Evolutionary conservation across 345 rosid species (phyloP), one percentile per base, ranked within the genome.

Genomic region (Fremontodendron californicum): DNA sequence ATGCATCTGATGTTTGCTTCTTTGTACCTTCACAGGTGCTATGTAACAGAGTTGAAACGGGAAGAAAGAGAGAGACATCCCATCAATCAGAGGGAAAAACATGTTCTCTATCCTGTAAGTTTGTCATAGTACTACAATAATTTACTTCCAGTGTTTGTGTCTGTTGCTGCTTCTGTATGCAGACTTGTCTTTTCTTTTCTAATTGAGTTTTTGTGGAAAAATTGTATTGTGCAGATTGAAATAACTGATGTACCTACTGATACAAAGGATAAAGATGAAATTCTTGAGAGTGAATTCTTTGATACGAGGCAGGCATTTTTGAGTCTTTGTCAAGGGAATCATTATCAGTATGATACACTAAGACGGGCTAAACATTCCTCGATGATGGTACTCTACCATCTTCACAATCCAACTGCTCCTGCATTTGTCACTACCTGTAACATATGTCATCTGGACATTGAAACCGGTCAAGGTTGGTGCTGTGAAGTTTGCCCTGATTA

Each of bases 311-410:
- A 96, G 81, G 97, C 98, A 75, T 96, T 96, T 83, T 85, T 96
- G 83, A 96, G 98, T 89, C 94, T 96, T 52, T 96, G 99, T 84
- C 97, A 96, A 84, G 99, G 97, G 76, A 96, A 96, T 84, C 99
- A 96, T 86, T 96, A 96, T 84, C 99, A 96, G 80, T 96, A 94
- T 84, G 99, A 96, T 78, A 96, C 98, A 57, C 77, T 96, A 77
- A 89, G 99, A 83, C 93, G 99, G 74, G 99, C 99, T 49, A 96
- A 96, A 75, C 99, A 96, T 84, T 96, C 99, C 25, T 96, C 99
- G 21, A 96, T 96, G 98, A 96, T 96, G 99, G 92, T 96, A 39
- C 97, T 96, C 57, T 96, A 96, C 89, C 99, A 96, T 87, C 94
- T 96, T 69, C 98, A 96, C 71, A 96, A 96, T 84, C 99, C 99